Conservation (phyloP, 164 flowering plant species). For the Kingdonia uniflora region DNA sequence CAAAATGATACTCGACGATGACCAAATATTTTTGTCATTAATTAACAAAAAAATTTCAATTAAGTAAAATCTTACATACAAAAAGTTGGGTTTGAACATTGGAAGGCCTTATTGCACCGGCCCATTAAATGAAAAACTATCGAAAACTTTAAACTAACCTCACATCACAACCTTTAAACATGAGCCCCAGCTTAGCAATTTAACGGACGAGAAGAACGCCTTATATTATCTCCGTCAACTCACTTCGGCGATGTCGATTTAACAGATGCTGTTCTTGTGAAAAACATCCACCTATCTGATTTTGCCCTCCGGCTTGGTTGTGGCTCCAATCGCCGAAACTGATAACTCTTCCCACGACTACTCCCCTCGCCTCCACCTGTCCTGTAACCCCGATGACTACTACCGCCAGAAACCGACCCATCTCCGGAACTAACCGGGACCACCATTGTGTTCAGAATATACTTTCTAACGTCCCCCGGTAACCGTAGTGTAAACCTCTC, state of each 20-base stretch:
- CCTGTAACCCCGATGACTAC: constrained; percentile 28
- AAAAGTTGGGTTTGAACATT: too few relatives aligned
- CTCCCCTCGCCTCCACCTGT: constrained; percentile 23
- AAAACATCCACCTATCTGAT: constrained; percentile 57
- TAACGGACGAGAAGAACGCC: constrained; percentile 7
- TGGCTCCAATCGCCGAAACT: constrained; percentile 16
- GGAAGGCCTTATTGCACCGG: too few relatives aligned
- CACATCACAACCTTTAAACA: too few relatives aligned
- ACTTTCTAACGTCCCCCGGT: constrained; percentile 46
- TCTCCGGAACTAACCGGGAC: constrained; percentile 21
- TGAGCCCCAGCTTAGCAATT: too few relatives aligned
- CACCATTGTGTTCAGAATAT: constrained; percentile 28
- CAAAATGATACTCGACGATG: too few relatives aligned
- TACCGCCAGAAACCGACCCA: constrained; percentile 7
- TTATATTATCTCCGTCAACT: constrained; percentile 20
- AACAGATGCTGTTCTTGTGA: constrained; percentile 27
- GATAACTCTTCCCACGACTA: constrained; percentile 18
- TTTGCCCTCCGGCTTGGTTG: constrained; percentile 1
- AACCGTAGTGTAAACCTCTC: constrained; percentile 55
- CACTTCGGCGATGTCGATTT: constrained; percentile 25
- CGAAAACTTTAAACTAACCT: too few relatives aligned
- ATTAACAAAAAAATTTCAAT: too few relatives aligned
- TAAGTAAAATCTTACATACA: too few relatives aligned
- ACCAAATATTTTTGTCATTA: too few relatives aligned
- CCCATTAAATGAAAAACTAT: too few relatives aligned